Evolutionary conservation across 768 basidiomycete genomes (phyloP).

Genomic region (Hericium rajendrae): DNA sequence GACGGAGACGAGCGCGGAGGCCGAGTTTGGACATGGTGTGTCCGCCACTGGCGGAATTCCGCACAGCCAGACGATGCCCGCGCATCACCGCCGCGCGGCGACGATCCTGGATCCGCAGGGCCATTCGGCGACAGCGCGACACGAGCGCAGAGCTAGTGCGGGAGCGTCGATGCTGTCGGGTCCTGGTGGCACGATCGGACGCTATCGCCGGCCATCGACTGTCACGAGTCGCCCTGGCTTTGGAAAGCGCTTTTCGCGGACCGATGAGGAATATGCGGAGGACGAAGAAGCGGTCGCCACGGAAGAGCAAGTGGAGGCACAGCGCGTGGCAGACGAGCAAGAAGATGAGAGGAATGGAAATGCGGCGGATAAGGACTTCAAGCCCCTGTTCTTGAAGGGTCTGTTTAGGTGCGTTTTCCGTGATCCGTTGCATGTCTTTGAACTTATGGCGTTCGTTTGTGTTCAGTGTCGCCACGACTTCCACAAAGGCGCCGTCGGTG

Average conservation of each 20-base stretch:
- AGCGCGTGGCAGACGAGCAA: slow-evolving; percentile 12
- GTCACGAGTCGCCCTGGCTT: slow-evolving; percentile 19
- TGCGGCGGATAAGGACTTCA: slow-evolving; percentile 60
- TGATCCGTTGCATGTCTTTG: too few relatives aligned
- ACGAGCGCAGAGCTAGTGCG: slow-evolving; percentile 71
- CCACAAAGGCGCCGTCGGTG: slow-evolving; percentile 72
- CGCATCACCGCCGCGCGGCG: slow-evolving; percentile 60
- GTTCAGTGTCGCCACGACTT: slow-evolving; percentile 84
- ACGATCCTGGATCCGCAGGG: slow-evolving; percentile 67
- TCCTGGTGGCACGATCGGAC: slow-evolving; percentile 46
- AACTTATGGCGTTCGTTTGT: neutral
- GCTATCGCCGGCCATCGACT: slow-evolving; percentile 64
- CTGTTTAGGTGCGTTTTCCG: slow-evolving; percentile 62
- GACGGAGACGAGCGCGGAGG: slow-evolving; percentile 14
- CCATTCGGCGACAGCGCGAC: slow-evolving; percentile 36
- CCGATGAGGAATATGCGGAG: slow-evolving; percentile 26
- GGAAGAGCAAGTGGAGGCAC: neutral
- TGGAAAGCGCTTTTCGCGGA: slow-evolving; percentile 42
- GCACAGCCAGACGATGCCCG: slow-evolving; percentile 43
- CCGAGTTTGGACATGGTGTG: slow-evolving; percentile 9
- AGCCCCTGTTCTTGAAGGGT: slow-evolving; percentile 93
- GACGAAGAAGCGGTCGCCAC: slow-evolving; percentile 6
- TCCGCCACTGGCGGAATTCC: slow-evolving; percentile 21
- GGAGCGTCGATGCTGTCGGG: slow-evolving; percentile 49
- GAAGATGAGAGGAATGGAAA: slow-evolving; percentile 3